These are phyloP conservation scores for Puccinia novopanici DNA, from an alignment of 1,284 basidiomycete species.

Conservation along the genomic window DNA sequence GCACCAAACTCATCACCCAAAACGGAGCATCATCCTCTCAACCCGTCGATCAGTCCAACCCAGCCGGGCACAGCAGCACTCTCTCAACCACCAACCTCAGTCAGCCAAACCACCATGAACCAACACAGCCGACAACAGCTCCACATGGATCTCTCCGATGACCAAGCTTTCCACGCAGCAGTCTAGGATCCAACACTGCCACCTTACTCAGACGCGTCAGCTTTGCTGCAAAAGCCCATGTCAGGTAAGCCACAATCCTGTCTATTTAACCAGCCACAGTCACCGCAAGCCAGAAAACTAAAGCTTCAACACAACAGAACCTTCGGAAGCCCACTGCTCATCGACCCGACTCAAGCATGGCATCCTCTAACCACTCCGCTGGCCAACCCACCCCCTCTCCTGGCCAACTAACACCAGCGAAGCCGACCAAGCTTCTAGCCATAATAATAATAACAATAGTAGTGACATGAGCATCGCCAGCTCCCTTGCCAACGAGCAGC, in stretches of 20 bases:
- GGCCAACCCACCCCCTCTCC: neutral
- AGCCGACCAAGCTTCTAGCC: too few species aligned
- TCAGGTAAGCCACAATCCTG: slow-evolving; percentile 32
- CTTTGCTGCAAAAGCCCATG: slow-evolving; percentile 49
- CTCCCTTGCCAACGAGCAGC: neutral
- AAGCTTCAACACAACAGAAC: slow-evolving; percentile 22
- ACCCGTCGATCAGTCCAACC: slow-evolving; percentile 4
- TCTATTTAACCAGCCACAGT: neutral
- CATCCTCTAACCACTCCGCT: slow-evolving; percentile 12
- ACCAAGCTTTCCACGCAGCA: slow-evolving; percentile 14
- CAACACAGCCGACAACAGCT: slow-evolving; percentile 33
- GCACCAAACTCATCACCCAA: neutral
- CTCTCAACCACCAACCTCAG: neutral
- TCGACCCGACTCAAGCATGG: slow-evolving; percentile 32
- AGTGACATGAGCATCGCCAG: slow-evolving; percentile 44
- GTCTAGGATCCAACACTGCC: slow-evolving; percentile 37
- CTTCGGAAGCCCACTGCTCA: slow-evolving; percentile 43
- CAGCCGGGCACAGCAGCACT: neutral
- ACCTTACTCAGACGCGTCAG: slow-evolving; percentile 35
- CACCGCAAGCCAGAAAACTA: too few species aligned
- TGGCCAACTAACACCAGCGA: neutral
- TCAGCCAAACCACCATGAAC: neutral
- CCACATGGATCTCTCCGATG: slow-evolving; percentile 44
- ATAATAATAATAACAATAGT: too few species aligned
- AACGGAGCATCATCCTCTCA: neutral